Base-by-base conservation (phyloP, 257 asterid genomes). In the Solanum clarkiae region DNA sequence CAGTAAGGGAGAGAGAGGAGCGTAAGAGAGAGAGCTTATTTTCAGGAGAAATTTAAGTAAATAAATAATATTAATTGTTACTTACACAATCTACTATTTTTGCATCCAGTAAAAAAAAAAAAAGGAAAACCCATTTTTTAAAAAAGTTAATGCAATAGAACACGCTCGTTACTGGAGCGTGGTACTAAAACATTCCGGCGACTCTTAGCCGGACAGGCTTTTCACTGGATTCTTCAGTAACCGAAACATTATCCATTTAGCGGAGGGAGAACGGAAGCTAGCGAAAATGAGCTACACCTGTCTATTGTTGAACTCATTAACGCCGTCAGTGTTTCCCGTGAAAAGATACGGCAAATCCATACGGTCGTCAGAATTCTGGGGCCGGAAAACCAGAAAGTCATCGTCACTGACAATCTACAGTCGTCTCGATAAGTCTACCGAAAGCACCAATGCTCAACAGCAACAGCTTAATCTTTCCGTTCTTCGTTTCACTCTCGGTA, bases 401-500 rank as follows among this genome's bases (percentile, higher is more conserved):
- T 85, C 88, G 11, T 36, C 87, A 7, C 84, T 14, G 84, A 86
- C 86, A 86, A 63, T 86, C 68, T 91, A 95, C 85, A 87, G 90
- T 26, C 74, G 88, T 51, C 65, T 59, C 17, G 89, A 88, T 56
- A 80, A 87, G 20, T 81, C 92, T 69, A 70, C 88, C 22, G 84
- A 88, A 86, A 89, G 81, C 80, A 69, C 54, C 60, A 72, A 45
- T 62, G 83, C 88, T 32, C 91, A 88, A 7, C 92, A 60, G 56
- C 90, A 91, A 44, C 96, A 91, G 88, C 93, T 92, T 84, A 93
- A 96, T 70, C 96, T 96, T 87, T 95, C 98, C 4, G 97, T 94
- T 88, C 98, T 96, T 88, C 98, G 98, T 90, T 96, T 96, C 90
- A 96, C 98, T 42, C 93, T 96, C 7, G 98, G 98, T 94, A 90